Evolutionary conservation across 2,329 filamentous ascomycete species (phyloP).

Genomic region (Bipolaris victoriae): DNA sequence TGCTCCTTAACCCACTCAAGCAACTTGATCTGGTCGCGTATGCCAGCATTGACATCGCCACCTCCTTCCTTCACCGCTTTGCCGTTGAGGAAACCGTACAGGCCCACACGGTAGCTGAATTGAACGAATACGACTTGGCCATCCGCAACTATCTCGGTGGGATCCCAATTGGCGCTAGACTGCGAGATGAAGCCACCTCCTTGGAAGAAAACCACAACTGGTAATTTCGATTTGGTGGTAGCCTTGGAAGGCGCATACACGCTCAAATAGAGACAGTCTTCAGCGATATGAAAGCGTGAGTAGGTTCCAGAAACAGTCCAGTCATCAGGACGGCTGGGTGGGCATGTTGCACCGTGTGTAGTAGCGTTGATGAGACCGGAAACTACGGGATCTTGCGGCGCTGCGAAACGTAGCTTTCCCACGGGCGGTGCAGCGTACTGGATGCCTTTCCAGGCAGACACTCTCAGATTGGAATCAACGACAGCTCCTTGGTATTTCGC

Average conservation of each 20-base stretch:
- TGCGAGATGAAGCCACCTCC: constrained; percentile 57
- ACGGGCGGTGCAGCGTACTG: constrained; percentile 74
- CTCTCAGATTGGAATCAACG: constrained; percentile 55
- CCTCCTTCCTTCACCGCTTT: constrained; percentile 56
- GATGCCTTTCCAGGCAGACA: constrained; percentile 75
- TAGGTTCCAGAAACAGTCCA: constrained; percentile 22
- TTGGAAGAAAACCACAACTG: constrained; percentile 67
- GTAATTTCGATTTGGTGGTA: constrained; percentile 60
- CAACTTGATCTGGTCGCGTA: constrained; percentile 72
- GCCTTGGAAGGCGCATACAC: constrained; percentile 65
- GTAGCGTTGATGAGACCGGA: constrained; percentile 20
- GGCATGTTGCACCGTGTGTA: constrained; percentile 46
- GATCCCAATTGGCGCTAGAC: constrained; percentile 61
- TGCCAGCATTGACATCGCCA: constrained; percentile 69
- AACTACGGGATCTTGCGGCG: constrained; percentile 57
- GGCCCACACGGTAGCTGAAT: constrained; percentile 78
- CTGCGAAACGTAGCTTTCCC: constrained; percentile 68
- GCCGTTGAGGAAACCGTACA: constrained; percentile 73
- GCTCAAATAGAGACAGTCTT: constrained; percentile 74
- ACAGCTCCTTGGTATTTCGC: constrained; percentile 66
- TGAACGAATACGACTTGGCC: constrained; percentile 71
- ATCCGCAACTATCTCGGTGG: constrained; percentile 65
- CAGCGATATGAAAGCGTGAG: constrained; percentile 46
- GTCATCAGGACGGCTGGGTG: constrained; percentile 33
- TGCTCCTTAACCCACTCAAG: constrained; percentile 73